Evolutionary conservation across 83 land plant species (phyloP), one percentile per base, ranked within the genome.

Genomic region (Isoetes engelmannii): DNA sequence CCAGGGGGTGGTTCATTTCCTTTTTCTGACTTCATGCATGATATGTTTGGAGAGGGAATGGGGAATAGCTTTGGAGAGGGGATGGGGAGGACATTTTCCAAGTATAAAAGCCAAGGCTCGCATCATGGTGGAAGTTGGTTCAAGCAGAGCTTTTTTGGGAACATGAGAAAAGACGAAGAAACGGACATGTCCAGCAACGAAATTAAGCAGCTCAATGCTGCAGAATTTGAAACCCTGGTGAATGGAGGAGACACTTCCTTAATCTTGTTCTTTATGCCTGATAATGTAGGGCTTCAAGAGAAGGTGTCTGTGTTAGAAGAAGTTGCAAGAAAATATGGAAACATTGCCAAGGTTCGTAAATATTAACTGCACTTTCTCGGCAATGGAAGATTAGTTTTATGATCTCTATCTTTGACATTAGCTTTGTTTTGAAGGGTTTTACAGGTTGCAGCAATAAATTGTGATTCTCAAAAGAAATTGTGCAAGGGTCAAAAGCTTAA

Each of bases 381-480:
- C 37, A 28, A 28, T 28, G 37, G 37, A 28, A 28, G 37, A 28
- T 28, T 28, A 28, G 37, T 28, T 28, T 28, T 28, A 28, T 28
- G 37, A 12, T 59, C 19, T 59, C 62, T 59, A 20, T 19, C 62
- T 59, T 18, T 59, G 18, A 59, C 62, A 10, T 28, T 28, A 28
- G 2, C 37, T 28, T n/a, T 51, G 54, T 51, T 51, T 51, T 51
- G 54, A 51, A 15, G n/a, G n/a, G 12, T 47, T 6, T 75, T 51
- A 54, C 72, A 89, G 89, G 86, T 71, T 75, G 91, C 88, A 57
- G 75, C 69, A 21, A 57, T 89, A 45, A 81, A 89, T 58, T 89
- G 91, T 63, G 70, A 76, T 20, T 68, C 28, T 12, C 80, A 84
- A 44, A 68, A 70, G 37, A 61, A 75, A 4, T 77, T 89, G 18